A percentile compares a stretch with the other conserved stretches of the same genome.
phyloP scores from a whole-genome alignment of 257 asterid species.

The Nemophila menziesii region DNA sequence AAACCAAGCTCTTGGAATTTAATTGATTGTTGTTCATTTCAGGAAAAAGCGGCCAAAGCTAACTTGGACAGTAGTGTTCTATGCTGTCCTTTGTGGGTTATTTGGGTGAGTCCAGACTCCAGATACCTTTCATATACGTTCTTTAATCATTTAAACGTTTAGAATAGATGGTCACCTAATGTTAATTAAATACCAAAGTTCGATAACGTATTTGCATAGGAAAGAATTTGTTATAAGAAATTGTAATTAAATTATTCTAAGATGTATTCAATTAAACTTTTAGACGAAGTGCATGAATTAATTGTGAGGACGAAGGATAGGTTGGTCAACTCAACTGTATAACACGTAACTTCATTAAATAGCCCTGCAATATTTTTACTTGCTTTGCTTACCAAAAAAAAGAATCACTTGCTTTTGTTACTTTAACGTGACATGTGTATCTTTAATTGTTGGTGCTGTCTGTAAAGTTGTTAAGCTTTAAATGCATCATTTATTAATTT shows the following conservation, averaged over 20 bases:
- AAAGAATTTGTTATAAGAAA: too few relatives aligned
- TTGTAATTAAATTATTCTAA: background rate
- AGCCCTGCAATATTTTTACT: background rate
- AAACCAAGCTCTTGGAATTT: too few relatives aligned
- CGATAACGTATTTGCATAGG: too few relatives aligned
- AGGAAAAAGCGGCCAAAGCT: constrained; percentile 58
- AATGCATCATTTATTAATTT: background rate
- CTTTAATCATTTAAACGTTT: too few relatives aligned
- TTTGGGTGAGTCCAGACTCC: constrained; percentile 30
- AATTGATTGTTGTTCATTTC: constrained; percentile 2
- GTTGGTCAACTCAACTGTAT: background rate
- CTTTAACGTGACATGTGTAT: background rate
- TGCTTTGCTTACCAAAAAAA: too few relatives aligned
- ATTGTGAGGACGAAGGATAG: background rate
- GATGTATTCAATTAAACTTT: background rate
- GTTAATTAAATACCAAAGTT: too few relatives aligned
- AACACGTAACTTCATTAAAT: background rate
- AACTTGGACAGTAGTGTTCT: constrained; percentile 27
- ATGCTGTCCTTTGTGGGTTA: constrained; percentile 45
- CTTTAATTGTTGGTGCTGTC: background rate
- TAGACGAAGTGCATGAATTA: background rate
- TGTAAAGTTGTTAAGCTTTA: background rate
- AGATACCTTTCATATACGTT: background rate
- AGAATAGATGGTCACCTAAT: background rate
- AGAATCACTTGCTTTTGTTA: too few relatives aligned